Base-by-base conservation (phyloP, 768 basidiomycete genomes). In the Neoboletus brunneissimus region DNA sequence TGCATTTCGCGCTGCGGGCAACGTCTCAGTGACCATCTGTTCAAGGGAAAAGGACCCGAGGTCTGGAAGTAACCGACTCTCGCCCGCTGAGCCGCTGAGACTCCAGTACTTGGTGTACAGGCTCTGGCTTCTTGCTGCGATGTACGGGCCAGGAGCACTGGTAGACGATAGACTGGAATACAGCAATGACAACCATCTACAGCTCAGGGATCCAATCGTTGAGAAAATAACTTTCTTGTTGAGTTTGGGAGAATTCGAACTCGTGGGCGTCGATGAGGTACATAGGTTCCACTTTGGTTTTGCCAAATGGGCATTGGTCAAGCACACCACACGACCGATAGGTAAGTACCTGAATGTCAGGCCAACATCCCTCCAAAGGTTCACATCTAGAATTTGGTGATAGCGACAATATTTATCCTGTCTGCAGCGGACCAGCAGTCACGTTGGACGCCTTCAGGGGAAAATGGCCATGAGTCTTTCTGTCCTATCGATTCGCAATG, bases 11-110 rank as follows among this genome's bases (percentile, higher is more conserved):
- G 12, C 6, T 32, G 34, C 10, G 4, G 7, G 9, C 8, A 51
- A 44, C 18, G 7, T 48, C 16, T 56, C 2, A 32, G 15, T 58
- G 38, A 31, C 29, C 32, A 31, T 9, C 8, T 29, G 0, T 31
- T 25, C n/a, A 53, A 77, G 77, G 42, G 58, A 74, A 59, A 75
- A 78, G 57, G 73, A 77, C 47, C 74, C 72, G 23, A 64, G 63
- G 7, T 74, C 65, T 20, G 50, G 42, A 9, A 64, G 40, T 18
- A 77, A 72, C 52, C 59, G 44, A 23, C 65, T 79, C 15, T 59
- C 72, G 11, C 12, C 51, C 0, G 50, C 32, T 8, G 77, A 79
- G 59, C 72, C 73, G 16, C 15, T 59, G 13, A 66, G 61, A 23
- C 73, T 75, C 50, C 60, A 59, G 12, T 50, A 67, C 22, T 74